Conservation (phyloP, 306 rosid genomes). For the Ormosia semicastrata region DNA sequence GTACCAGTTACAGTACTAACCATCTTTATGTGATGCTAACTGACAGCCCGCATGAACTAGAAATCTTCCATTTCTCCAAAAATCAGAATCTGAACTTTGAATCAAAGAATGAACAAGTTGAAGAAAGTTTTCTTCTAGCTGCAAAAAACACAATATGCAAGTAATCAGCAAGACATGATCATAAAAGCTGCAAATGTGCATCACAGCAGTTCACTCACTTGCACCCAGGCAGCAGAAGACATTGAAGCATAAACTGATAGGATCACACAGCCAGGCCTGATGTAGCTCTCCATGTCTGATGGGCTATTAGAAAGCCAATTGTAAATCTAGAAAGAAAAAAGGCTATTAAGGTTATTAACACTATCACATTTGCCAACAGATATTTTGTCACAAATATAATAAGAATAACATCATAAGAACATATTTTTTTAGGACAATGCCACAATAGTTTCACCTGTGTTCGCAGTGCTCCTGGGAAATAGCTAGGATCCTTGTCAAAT, state of each 20-base stretch:
- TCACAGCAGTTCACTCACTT: slow-evolving; percentile 51
- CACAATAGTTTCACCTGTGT: slow-evolving; percentile 55
- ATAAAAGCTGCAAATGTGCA: slow-evolving; percentile 4
- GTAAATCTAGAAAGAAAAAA: slow-evolving; percentile 48
- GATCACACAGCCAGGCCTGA: slow-evolving; percentile 92
- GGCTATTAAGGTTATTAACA: background rate
- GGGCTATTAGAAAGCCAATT: slow-evolving; percentile 91
- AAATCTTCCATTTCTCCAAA: slow-evolving; percentile 94
- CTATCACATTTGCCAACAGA: background rate
- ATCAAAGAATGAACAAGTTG: slow-evolving; percentile 54
- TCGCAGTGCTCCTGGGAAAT: slow-evolving; percentile 75
- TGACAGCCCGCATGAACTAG: slow-evolving; percentile 69
- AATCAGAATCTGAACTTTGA: slow-evolving; percentile 58
- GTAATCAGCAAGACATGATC: slow-evolving; percentile 34
- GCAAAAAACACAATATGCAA: slow-evolving; percentile 33
- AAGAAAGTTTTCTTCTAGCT: slow-evolving; percentile 81
- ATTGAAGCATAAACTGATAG: slow-evolving; percentile 73
- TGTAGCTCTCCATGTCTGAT: slow-evolving; percentile 91
- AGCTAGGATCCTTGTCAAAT: slow-evolving; percentile 89
- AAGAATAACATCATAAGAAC: background rate
- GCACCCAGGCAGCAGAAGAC: slow-evolving; percentile 77
- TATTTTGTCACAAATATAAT: background rate
- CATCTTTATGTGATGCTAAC: slow-evolving; percentile 80
- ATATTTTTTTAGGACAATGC: background rate
- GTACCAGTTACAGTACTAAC: slow-evolving; percentile 45